Percentiles rank a stretch among this genome's conserved stretches.
phyloP scores from a whole-genome alignment of 1,139 yeast genomes.

The Magnusiomyces ingens region DNA sequence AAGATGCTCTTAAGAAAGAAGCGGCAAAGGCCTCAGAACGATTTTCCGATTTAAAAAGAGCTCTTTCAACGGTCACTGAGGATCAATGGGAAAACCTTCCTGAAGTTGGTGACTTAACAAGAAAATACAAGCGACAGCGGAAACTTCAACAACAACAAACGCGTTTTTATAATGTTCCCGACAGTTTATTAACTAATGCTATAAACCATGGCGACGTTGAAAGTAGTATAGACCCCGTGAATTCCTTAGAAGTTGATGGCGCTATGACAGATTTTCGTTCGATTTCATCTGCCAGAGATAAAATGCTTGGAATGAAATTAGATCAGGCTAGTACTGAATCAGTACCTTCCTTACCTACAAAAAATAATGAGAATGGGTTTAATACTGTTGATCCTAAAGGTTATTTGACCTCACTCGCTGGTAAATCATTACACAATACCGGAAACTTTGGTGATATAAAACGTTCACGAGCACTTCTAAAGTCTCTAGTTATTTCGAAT shows the following conservation, averaged over 20 bases:
- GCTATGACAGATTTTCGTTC: conserved; percentile 42
- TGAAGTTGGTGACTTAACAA: conserved; percentile 83
- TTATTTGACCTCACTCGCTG: conserved; percentile 37
- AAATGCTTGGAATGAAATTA: conserved; percentile 43
- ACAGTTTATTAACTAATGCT: conserved; percentile 43
- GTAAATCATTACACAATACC: conserved; percentile 18
- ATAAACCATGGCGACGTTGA: conserved; percentile 33
- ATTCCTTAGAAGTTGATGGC: conserved; percentile 25
- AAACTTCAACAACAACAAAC: conserved; percentile 52
- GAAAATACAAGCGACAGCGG: conserved; percentile 66
- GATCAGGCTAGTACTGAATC: conserved; percentile 30
- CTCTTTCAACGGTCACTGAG: conserved; percentile 50
- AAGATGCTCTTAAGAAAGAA: conserved; percentile 24
- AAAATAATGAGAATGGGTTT: conserved; percentile 22
- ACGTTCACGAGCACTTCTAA: conserved; percentile 53
- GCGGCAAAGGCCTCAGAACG: conserved; percentile 37
- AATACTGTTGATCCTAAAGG: conserved; percentile 34
- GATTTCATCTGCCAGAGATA: conserved; percentile 49
- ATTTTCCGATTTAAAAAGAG: conserved; percentile 57
- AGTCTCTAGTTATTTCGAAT: conserved; percentile 62
- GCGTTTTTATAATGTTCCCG: conserved; percentile 80
- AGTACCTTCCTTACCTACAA: conserved; percentile 8
- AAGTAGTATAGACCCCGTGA: conserved; percentile 34
- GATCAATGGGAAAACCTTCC: conserved; percentile 82
- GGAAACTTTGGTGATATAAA: conserved; percentile 46